A percentile compares a stretch with the other conserved stretches of the same genome.
These are phyloP conservation scores for Macrolepiota albuminosa DNA, from an alignment of 768 basidiomycete species.

Conservation along the genomic window DNA sequence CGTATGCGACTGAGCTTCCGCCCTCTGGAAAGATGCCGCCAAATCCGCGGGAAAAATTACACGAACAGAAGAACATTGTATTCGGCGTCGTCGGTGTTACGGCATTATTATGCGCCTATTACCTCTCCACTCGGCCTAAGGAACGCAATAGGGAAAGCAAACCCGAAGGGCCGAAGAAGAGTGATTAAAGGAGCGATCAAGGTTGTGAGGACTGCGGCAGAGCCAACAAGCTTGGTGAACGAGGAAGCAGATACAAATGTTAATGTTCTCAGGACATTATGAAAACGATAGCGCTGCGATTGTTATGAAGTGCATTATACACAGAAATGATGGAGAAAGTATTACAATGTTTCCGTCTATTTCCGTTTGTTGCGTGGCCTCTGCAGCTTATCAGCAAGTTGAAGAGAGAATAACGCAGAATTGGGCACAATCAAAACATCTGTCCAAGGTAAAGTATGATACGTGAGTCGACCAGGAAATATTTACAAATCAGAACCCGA, in stretches of 20 bases:
- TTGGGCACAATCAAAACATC: background rate
- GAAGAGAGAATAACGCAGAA: background rate
- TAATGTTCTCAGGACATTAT: background rate
- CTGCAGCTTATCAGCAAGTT: background rate
- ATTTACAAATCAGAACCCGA: background rate
- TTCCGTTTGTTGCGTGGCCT: too few relatives aligned
- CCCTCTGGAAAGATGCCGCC: conserved; percentile 2
- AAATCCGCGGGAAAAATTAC: background rate
- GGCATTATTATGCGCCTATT: background rate
- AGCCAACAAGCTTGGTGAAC: background rate
- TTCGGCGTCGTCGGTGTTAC: background rate
- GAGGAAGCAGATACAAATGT: background rate
- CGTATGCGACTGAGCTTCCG: background rate
- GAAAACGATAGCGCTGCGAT: background rate
- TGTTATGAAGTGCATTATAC: too few relatives aligned
- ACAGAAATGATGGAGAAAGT: too few relatives aligned
- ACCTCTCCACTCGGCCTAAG: conserved; percentile 1
- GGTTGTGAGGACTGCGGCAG: background rate
- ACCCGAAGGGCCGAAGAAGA: background rate
- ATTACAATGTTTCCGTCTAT: background rate
- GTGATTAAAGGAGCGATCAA: background rate
- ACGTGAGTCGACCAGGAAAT: background rate
- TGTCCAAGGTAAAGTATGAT: background rate
- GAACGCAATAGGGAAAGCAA: background rate
- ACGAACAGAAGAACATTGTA: background rate